Percentiles rank a stretch among this genome's conserved stretches.
Evolutionary conservation across 768 basidiomycete species (phyloP).

Genomic region (Russula ochroleuca): DNA sequence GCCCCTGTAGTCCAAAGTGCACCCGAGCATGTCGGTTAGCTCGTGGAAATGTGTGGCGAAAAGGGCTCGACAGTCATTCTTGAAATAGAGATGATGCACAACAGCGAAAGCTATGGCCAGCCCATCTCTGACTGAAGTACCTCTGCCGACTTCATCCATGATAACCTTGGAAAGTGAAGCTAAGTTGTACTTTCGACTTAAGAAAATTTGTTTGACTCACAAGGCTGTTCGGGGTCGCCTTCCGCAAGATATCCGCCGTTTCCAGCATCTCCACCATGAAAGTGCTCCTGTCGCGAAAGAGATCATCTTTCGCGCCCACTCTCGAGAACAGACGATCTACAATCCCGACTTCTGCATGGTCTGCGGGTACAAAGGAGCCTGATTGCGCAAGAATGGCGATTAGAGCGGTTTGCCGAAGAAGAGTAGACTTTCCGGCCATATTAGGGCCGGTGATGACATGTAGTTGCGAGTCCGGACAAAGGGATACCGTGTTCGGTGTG

Average conservation of each 20-base stretch:
- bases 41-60: slow-evolving; percentile 99
- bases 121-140: slow-evolving; percentile 89
- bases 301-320: slow-evolving; percentile 90
- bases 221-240: slow-evolving; percentile 78
- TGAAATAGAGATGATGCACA: slow-evolving; percentile 70
- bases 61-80: slow-evolving; percentile 74
- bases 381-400: slow-evolving; percentile 87
- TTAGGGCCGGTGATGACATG: slow-evolving; percentile 94
- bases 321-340: slow-evolving; percentile 93
- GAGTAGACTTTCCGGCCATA: slow-evolving; percentile 93
- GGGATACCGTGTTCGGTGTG: slow-evolving; percentile 72
- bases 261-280: slow-evolving; percentile 99
- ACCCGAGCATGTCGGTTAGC: slow-evolving; percentile 77
- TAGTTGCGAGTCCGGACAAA: slow-evolving; percentile 57
- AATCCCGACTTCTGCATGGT: slow-evolving; percentile 71
- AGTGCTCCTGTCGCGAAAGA: slow-evolving; percentile 89
- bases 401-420: slow-evolving; percentile 86
- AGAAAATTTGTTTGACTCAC: slow-evolving; percentile 41
- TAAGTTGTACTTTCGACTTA: neutral
- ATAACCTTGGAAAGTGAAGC: slow-evolving; percentile 61
- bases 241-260: slow-evolving; percentile 82
- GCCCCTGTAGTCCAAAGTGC: slow-evolving; percentile 42
- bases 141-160: slow-evolving; percentile 99
- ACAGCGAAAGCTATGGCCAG: slow-evolving; percentile 91
- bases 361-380: slow-evolving; percentile 92